These are phyloP conservation scores for Casuarina glauca DNA, from an alignment of 306 rosid genomes.

Conservation along the genomic window DNA sequence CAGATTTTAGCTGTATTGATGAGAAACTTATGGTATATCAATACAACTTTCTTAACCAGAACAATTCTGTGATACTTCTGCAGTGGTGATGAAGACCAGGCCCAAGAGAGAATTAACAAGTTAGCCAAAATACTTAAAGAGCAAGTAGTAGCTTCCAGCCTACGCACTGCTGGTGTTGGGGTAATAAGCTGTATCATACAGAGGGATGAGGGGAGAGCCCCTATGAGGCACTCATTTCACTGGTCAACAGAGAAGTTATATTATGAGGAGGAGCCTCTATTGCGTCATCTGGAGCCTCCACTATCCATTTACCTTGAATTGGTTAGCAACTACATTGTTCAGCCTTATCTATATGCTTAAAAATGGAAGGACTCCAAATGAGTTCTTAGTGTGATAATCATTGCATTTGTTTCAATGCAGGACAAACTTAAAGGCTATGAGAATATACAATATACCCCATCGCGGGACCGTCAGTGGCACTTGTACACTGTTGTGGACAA, in stretches of 20 bases:
- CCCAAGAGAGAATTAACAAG: constrained; percentile 91
- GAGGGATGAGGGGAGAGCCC: constrained; percentile 98
- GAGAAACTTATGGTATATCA: constrained; percentile 11
- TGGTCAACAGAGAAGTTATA: constrained; percentile 78
- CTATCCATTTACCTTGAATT: constrained; percentile 95
- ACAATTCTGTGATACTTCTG: constrained; percentile 35
- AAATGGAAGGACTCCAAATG: constrained; percentile 9
- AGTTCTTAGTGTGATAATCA: constrained; percentile 31
- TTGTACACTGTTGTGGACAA: constrained; percentile 78
- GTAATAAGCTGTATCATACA: constrained; percentile 94
- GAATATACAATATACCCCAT: constrained; percentile 78
- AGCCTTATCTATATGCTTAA: constrained; percentile 16
- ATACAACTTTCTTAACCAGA: constrained; percentile 33
- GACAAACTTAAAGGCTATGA: constrained; percentile 91
- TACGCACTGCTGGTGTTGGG: constrained; percentile 74
- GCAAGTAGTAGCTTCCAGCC: constrained; percentile 68
- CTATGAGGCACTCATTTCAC: constrained; percentile 99
- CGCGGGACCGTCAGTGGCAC: constrained; percentile 99
- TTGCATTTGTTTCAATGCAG: constrained; percentile 43
- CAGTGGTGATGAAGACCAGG: constrained; percentile 99
- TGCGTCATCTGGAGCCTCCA: constrained; percentile 98
- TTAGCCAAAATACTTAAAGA: constrained; percentile 90
- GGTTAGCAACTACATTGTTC: constrained; percentile 57
- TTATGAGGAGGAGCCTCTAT: constrained; percentile 82
- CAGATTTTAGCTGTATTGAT: constrained; percentile 16